Percentiles rank a stretch among this genome's conserved stretches.
Evolutionary conservation across 768 basidiomycete species (phyloP).

Genomic region (Rhodosporidiobolus sp.): DNA sequence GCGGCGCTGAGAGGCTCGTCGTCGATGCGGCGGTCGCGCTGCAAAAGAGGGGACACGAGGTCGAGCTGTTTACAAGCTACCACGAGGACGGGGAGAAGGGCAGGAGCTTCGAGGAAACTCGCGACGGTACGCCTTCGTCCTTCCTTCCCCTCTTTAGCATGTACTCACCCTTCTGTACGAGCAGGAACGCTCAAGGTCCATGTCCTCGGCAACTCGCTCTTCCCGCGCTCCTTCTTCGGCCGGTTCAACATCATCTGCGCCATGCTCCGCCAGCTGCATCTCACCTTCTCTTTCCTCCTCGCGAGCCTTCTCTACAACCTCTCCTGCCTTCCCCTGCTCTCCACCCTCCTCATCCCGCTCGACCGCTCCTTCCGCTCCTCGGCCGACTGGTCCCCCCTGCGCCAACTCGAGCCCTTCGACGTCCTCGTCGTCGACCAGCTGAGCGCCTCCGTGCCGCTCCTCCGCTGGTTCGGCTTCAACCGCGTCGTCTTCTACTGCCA

Average conservation of each 20-base stretch:
- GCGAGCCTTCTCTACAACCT: conserved; percentile 42
- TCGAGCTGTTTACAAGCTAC: conserved; percentile 89
- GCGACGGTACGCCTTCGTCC: conserved; percentile 63
- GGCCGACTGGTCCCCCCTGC: conserved; percentile 26
- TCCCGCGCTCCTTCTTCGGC: conserved; percentile 74
- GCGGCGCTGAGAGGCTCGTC: conserved; percentile 90
- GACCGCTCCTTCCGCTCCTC: conserved; percentile 27
- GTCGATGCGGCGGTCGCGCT: conserved; percentile 91
- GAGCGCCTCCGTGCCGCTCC: conserved; percentile 81
- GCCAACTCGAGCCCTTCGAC: conserved; percentile 54
- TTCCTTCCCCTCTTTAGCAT: background rate
- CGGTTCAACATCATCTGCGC: conserved; percentile 86
- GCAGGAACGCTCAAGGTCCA: conserved; percentile 76
- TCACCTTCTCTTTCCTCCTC: conserved; percentile 64
- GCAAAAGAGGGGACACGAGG: conserved; percentile 74
- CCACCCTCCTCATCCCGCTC: conserved; percentile 15
- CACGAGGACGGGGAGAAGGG: conserved; percentile 67
- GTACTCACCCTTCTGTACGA: background rate
- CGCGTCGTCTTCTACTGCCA: conserved; percentile 96
- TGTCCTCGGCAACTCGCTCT: conserved; percentile 63
- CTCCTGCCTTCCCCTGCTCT: conserved; percentile 39
- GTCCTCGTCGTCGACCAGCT: conserved; percentile 94
- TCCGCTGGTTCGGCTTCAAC: conserved; percentile 64
- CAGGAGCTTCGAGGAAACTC: conserved; percentile 84
- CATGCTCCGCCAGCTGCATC: conserved; percentile 80